Percentiles rank a stretch among this genome's conserved stretches.
Evolutionary conservation across 371 early-diverging fungal species (phyloP).

Genomic region (Phascolomyces articulosus): DNA sequence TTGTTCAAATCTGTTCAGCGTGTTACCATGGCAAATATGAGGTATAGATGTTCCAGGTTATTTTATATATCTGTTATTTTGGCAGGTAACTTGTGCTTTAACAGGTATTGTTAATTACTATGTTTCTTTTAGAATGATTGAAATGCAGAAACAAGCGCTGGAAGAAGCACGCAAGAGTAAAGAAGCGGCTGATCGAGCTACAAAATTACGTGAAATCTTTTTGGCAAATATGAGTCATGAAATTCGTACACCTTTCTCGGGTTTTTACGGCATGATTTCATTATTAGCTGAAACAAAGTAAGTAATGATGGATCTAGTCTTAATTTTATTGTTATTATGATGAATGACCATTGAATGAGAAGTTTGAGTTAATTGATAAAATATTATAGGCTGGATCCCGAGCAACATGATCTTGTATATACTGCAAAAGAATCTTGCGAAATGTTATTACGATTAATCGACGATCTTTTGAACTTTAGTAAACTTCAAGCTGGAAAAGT

Average conservation of each 20-base stretch:
- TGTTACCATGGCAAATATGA: conserved; percentile 39
- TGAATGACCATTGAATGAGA: too few relatives aligned
- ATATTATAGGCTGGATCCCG: conserved; percentile 37
- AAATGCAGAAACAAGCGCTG: conserved; percentile 49
- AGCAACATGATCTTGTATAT: conserved; percentile 60
- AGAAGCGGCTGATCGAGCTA: conserved; percentile 52
- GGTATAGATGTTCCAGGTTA: conserved; percentile 10
- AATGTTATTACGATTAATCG: conserved; percentile 60
- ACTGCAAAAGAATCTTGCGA: conserved; percentile 63
- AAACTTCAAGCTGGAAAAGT: conserved; percentile 68
- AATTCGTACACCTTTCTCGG: conserved; percentile 61
- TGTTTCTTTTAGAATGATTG: conserved; percentile 37
- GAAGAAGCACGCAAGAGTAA: conserved; percentile 48
- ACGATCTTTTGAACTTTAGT: conserved; percentile 65
- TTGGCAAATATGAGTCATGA: conserved; percentile 65
- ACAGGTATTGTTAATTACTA: neutral
- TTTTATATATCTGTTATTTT: too few relatives aligned
- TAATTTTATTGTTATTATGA: too few relatives aligned
- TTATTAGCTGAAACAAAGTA: conserved; percentile 52
- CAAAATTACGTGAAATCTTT: conserved; percentile 51
- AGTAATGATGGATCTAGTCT: neutral
- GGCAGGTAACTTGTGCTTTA: neutral
- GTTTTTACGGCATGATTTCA: conserved; percentile 64
- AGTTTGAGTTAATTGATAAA: too few relatives aligned
- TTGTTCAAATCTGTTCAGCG: conserved; percentile 53